Evolutionary conservation across 2,329 filamentous ascomycete genomes (phyloP).

Genomic region (Dothistroma septosporum): DNA sequence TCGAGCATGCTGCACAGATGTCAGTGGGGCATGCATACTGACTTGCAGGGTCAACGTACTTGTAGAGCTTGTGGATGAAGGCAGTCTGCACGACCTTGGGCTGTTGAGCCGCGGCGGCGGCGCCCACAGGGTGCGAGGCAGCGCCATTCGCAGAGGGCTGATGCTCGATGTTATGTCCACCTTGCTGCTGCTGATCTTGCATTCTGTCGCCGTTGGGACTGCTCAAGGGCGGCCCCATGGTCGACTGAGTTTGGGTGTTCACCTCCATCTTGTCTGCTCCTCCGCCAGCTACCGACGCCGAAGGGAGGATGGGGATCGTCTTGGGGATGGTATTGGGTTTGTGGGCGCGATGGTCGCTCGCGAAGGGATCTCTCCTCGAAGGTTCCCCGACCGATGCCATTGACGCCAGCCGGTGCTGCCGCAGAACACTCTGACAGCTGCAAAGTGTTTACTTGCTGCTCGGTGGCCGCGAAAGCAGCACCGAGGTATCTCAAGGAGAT

Average conservation of each 20-base stretch:
- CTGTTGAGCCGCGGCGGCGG: constrained; percentile 75
- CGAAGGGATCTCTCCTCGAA: constrained; percentile 34
- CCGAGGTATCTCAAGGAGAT: background rate
- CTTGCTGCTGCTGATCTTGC: constrained; percentile 21
- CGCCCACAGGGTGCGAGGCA: constrained; percentile 47
- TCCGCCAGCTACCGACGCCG: constrained; percentile 20
- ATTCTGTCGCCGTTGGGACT: constrained; percentile 28
- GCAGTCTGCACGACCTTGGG: constrained; percentile 98
- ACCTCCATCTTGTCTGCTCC: constrained; percentile 31
- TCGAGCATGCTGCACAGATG: constrained; percentile 76
- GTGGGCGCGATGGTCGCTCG: constrained; percentile 24
- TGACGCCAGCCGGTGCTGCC: constrained; percentile 6
- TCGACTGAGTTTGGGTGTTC: constrained; percentile 19
- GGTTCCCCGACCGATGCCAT: constrained; percentile 46
- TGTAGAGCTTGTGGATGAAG: constrained; percentile 98
- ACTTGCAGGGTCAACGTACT: constrained; percentile 54
- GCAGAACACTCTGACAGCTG: background rate
- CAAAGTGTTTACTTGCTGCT: background rate
- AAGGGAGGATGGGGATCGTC: constrained; percentile 31
- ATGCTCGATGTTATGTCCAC: constrained; percentile 16
- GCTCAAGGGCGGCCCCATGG: constrained; percentile 31
- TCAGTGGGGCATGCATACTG: constrained; percentile 29
- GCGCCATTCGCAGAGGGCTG: constrained; percentile 37
- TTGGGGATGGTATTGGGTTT: constrained; percentile 20
- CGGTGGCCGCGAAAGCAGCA: background rate